Evolutionary conservation across 495 filamentous ascomycete genomes (phyloP).

Genomic region (Usnea hakonensis): DNA sequence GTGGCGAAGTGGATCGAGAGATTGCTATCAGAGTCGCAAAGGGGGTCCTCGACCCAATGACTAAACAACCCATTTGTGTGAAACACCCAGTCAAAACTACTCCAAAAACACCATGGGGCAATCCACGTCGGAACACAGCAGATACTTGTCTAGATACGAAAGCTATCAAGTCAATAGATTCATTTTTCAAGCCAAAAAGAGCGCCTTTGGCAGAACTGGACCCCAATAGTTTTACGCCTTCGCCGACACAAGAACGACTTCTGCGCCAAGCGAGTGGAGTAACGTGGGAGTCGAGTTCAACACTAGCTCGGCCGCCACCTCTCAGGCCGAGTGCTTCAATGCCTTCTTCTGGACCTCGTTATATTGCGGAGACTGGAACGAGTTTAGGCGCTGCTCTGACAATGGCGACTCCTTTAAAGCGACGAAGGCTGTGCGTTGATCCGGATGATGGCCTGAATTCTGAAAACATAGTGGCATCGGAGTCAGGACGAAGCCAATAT

Average conservation of each 20-base stretch:
- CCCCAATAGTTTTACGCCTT: constrained; percentile 71
- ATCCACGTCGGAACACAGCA: constrained; percentile 34
- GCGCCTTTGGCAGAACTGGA: constrained; percentile 80
- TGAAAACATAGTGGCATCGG: constrained; percentile 27
- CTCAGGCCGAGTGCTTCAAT: constrained; percentile 30
- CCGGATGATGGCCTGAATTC: constrained; percentile 36
- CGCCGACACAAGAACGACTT: constrained; percentile 57
- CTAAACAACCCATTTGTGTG: constrained; percentile 60
- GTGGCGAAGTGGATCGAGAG: constrained; percentile 56
- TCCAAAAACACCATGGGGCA: constrained; percentile 27
- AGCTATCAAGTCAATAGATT: constrained; percentile 57
- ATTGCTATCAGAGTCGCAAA: constrained; percentile 68
- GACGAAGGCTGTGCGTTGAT: constrained; percentile 54
- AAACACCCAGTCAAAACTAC: constrained; percentile 25
- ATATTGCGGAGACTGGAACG: constrained; percentile 34
- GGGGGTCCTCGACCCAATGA: constrained; percentile 84
- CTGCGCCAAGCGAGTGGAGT: constrained; percentile 45
- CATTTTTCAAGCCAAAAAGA: constrained; percentile 70
- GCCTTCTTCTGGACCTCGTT: constrained; percentile 22
- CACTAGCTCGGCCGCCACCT: constrained; percentile 29
- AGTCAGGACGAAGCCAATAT: constrained; percentile 48
- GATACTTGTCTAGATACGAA: constrained; percentile 51
- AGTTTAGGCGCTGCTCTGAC: constrained; percentile 37
- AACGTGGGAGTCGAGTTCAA: constrained; percentile 46
- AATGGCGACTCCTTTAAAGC: constrained; percentile 47